These are phyloP conservation scores for Lasiosphaeria hispida DNA, from an alignment of 495 filamentous ascomycete genomes.

Conservation along the genomic window DNA sequence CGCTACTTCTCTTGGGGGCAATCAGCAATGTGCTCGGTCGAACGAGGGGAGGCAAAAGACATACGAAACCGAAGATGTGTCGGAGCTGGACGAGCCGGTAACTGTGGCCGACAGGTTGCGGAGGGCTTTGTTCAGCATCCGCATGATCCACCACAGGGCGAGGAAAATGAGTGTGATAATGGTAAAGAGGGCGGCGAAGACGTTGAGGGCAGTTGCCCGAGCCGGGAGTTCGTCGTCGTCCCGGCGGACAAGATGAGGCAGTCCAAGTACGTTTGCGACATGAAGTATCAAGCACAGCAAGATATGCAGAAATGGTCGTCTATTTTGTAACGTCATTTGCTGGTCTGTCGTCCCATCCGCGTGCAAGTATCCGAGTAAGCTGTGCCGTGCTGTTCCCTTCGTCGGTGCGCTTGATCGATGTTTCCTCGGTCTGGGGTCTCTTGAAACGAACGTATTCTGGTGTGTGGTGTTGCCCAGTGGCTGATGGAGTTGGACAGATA, in stretches of 20 bases:
- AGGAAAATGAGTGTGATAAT: constrained; percentile 7
- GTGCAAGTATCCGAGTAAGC: no score
- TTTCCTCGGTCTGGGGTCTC: no score
- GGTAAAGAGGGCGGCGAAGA: constrained; percentile 15
- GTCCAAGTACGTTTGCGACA: no score
- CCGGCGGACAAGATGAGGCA: neutral
- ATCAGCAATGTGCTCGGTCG: neutral
- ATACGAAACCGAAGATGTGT: neutral
- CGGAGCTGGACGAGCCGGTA: constrained; percentile 4
- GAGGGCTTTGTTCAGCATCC: constrained; percentile 3
- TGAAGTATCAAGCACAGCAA: no score
- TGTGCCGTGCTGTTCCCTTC: no score
- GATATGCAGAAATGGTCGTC: no score
- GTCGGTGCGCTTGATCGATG: no score
- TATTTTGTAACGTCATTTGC: no score
- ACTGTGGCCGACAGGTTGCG: constrained; percentile 10
- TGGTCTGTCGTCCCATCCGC: no score
- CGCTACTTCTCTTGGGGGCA: neutral
- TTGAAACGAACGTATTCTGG: no score
- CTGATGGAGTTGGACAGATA: no score
- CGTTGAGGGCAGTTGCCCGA: constrained; percentile 11
- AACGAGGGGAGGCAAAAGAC: neutral
- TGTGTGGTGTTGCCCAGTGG: no score
- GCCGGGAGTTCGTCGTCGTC: constrained; percentile 5
- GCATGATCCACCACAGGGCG: constrained; percentile 2